These are phyloP conservation scores for Thielaviopsis ethacetica DNA, from an alignment of 2,329 filamentous ascomycete species.

Conservation along the genomic window DNA sequence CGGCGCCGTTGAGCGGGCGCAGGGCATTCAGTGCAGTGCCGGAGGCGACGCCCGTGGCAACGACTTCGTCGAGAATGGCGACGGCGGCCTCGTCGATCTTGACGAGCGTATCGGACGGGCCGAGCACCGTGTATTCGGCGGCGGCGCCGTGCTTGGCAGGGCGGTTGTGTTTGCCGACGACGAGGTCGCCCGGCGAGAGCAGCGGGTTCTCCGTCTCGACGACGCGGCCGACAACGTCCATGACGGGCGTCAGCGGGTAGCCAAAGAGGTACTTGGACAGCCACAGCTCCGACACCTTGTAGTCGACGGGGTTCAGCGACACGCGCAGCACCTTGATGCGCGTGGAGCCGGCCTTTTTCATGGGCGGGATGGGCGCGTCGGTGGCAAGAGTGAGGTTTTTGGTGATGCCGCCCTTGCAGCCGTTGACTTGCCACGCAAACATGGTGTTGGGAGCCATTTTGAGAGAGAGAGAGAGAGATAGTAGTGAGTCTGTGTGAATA, in stretches of 20 bases:
- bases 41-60: constrained; percentile 29
- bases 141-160: constrained; percentile 24
- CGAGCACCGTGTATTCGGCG: constrained; percentile 25
- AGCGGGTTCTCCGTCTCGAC: constrained; percentile 18
- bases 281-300: constrained; percentile 26
- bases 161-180: constrained; percentile 24
- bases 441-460: constrained; percentile 9
- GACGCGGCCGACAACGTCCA: constrained; percentile 36
- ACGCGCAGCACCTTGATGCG: constrained; percentile 28
- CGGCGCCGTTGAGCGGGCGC: neutral
- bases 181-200: constrained; percentile 24
- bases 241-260: constrained; percentile 28
- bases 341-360: constrained; percentile 18
- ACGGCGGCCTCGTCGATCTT: constrained; percentile 10
- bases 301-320: constrained; percentile 32
- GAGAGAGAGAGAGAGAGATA: neutral
- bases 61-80: constrained; percentile 31
- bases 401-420: constrained; percentile 15
- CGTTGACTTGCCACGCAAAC: constrained; percentile 12
- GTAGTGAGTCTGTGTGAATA: neutral
- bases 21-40: constrained; percentile 13
- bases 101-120: constrained; percentile 13
- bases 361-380: constrained; percentile 13
- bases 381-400: constrained; percentile 15
- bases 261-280: constrained; percentile 20